Conservation (phyloP, 306 rosid genomes). For the Inga oerstediana region DNA sequence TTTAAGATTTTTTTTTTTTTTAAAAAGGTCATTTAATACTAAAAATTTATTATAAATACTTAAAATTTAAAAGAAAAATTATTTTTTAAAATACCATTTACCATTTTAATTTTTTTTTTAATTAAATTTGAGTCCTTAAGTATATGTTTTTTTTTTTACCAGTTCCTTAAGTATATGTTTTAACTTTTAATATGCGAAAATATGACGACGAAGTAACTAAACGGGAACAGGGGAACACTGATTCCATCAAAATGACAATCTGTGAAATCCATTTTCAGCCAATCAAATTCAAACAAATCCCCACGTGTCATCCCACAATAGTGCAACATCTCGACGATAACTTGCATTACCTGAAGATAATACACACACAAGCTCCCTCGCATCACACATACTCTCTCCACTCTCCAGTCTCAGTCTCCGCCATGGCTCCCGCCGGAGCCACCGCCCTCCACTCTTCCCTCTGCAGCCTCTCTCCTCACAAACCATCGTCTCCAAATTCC, state of each 20-base stretch:
- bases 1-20: not conserved
- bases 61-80: not conserved
- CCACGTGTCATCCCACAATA: conserved; percentile 36
- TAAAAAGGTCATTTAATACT: not conserved
- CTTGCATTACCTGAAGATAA: not conserved
- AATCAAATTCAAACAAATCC: conserved; percentile 36
- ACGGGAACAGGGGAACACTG: not conserved
- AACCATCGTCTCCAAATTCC: conserved; percentile 45
- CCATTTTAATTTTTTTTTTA: no score
- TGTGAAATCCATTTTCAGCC: conserved; percentile 33
- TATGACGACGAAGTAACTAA: not conserved
- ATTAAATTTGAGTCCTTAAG: no score
- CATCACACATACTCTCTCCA: not conserved
- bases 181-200: no score
- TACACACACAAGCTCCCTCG: not conserved
- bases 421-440: conserved; percentile 54
- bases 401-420: not conserved
- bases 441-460: conserved; percentile 57
- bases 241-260: conserved; percentile 33
- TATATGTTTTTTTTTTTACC: no score
- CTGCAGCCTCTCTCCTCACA: conserved; percentile 50
- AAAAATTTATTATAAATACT: not conserved
- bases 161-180: no score
- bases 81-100: no score
- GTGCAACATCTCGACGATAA: conserved; percentile 13